phyloP scores from a whole-genome alignment of 345 rosid genomes.

The Sonneratia alba region DNA sequence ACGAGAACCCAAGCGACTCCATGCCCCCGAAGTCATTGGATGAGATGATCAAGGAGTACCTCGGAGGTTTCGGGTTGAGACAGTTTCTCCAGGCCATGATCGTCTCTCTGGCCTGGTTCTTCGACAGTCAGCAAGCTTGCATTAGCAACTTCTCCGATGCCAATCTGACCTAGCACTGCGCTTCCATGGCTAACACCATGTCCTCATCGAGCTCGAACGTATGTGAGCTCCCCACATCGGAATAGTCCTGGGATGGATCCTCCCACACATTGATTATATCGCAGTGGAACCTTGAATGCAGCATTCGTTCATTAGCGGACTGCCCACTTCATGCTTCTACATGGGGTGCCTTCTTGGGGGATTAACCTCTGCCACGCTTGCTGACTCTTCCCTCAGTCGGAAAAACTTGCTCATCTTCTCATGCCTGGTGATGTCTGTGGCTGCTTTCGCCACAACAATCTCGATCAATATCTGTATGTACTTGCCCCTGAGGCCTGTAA shows the following conservation, averaged over 20 bases:
- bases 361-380: constrained; percentile 17
- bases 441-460: constrained; percentile 21
- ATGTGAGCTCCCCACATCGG: not conserved
- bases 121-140: constrained; percentile 16
- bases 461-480: constrained; percentile 29
- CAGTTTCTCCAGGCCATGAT: constrained; percentile 16
- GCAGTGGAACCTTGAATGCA: constrained; percentile 19
- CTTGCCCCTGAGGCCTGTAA: constrained; percentile 17
- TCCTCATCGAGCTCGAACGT: constrained; percentile 4
- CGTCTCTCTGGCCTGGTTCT: constrained; percentile 13
- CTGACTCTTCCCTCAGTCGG: constrained; percentile 25
- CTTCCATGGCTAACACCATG: not conserved
- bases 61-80: not conserved
- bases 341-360: constrained; percentile 28
- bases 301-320: constrained; percentile 7
- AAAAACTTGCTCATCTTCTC: constrained; percentile 28
- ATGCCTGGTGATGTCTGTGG: constrained; percentile 21
- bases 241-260: constrained; percentile 14
- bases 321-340: constrained; percentile 18
- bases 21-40: not conserved
- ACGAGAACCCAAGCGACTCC: not conserved
- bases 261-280: constrained; percentile 9
- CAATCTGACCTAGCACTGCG: constrained; percentile 16
- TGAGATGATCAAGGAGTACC: constrained; percentile 5
- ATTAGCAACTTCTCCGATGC: constrained; percentile 18